Percentiles rank a stretch among this genome's conserved stretches.
Evolutionary conservation across 805 yeast species (phyloP).

Genomic region (Barnettozyma wickerhamii): DNA sequence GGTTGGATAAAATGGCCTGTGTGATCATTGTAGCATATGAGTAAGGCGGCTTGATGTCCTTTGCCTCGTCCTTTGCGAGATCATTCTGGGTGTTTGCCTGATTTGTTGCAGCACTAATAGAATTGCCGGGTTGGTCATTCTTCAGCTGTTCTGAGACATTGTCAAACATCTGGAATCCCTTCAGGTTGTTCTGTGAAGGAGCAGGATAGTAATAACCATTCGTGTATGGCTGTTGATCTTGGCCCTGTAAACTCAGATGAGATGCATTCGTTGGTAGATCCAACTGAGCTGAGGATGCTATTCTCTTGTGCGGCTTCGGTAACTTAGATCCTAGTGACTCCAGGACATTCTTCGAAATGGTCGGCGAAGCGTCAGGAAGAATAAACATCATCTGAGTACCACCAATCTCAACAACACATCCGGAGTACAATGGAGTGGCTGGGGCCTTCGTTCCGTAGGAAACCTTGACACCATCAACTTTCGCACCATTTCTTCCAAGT

Average conservation of each 20-base stretch:
- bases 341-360: constrained; percentile 40
- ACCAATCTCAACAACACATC: constrained; percentile 91
- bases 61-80: constrained; percentile 84
- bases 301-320: constrained; percentile 26
- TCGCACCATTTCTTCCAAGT: constrained; percentile 88
- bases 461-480: constrained; percentile 63
- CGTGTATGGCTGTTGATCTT: background rate
- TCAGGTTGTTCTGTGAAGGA: constrained; percentile 23
- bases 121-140: background rate
- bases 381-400: constrained; percentile 99
- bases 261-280: constrained; percentile 5
- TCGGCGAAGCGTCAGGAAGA: constrained; percentile 83
- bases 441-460: constrained; percentile 40
- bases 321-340: constrained; percentile 30
- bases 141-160: constrained; percentile 23
- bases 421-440: constrained; percentile 65
- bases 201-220: constrained; percentile 11
- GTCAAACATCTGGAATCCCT: constrained; percentile 53
- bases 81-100: constrained; percentile 38
- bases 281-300: constrained; percentile 16
- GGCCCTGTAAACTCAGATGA: background rate
- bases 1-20: constrained; percentile 86
- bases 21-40: constrained; percentile 98
- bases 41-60: constrained; percentile 93
- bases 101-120: constrained; percentile 3